These are phyloP conservation scores for Hirsutella rhossiliensis DNA, from an alignment of 2,329 filamentous ascomycete genomes.

Conservation along the genomic window DNA sequence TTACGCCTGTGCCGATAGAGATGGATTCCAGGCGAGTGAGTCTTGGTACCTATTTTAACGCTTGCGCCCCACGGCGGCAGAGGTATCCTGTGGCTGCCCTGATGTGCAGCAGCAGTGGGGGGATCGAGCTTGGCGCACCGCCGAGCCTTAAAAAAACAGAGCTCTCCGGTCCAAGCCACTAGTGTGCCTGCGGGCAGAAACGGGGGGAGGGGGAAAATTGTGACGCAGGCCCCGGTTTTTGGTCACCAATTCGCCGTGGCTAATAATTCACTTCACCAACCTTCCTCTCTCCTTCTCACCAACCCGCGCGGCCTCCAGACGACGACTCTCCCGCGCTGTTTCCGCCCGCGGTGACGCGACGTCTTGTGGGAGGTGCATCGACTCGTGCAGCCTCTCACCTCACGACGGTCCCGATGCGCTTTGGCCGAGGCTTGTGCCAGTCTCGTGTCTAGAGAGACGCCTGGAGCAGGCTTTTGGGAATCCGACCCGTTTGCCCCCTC, in stretches of 20 bases:
- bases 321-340: constrained; percentile 2
- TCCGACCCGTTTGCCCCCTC: background rate
- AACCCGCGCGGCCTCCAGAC: constrained; percentile 1
- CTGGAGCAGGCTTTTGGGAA: background rate
- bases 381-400: constrained; percentile 10
- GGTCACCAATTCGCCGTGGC: constrained; percentile 9
- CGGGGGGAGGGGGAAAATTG: constrained; percentile 12
- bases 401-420: constrained; percentile 19
- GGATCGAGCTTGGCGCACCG: no score
- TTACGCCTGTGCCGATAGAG: no score
- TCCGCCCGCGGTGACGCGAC: constrained; percentile 7
- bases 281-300: background rate
- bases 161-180: no score
- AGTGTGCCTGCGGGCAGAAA: no score
- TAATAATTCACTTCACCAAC: background rate
- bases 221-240: constrained; percentile 16
- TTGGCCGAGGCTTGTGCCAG: constrained; percentile 18
- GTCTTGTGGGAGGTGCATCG: constrained; percentile 10
- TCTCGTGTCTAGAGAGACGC: background rate
- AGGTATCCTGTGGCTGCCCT: no score
- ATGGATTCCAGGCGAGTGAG: no score
- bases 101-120: no score
- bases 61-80: no score
- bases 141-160: no score
- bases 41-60: no score